phyloP scores from a whole-genome alignment of 495 filamentous ascomycete genomes.

The Penicillium lagena region DNA sequence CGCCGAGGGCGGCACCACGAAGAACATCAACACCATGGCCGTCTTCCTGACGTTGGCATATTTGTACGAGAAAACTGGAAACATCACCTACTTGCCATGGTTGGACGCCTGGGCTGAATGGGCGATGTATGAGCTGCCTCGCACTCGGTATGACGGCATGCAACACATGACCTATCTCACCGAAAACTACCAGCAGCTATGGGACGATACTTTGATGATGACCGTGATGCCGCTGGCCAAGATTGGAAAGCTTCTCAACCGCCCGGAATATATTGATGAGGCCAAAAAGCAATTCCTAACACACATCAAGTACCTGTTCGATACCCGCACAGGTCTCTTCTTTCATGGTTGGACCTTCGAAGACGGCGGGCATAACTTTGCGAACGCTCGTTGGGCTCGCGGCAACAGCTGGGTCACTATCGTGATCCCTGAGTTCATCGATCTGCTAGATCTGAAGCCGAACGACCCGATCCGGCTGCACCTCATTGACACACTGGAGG shows the following conservation, averaged over 20 bases:
- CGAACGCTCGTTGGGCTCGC: conserved; percentile 60
- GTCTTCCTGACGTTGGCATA: conserved; percentile 60
- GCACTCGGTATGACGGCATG: conserved; percentile 66
- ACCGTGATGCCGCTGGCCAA: conserved; percentile 70
- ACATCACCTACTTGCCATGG: conserved; percentile 53
- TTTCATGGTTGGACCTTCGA: conserved; percentile 71
- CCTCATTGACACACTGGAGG: conserved; percentile 52
- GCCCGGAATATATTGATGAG: conserved; percentile 63
- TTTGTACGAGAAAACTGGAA: conserved; percentile 55
- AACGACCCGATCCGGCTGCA: conserved; percentile 55
- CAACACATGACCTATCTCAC: conserved; percentile 65
- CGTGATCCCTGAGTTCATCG: conserved; percentile 65
- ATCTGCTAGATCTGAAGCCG: conserved; percentile 51
- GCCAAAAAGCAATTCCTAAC: conserved; percentile 67
- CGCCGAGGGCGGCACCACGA: conserved; percentile 57
- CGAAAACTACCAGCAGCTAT: conserved; percentile 61
- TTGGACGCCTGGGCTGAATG: conserved; percentile 67
- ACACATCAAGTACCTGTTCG: conserved; percentile 67
- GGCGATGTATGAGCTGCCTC: conserved; percentile 64
- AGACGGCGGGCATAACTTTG: conserved; percentile 64
- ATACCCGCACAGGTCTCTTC: conserved; percentile 58
- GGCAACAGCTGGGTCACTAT: conserved; percentile 69
- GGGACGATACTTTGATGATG: conserved; percentile 82
- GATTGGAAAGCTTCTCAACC: conserved; percentile 58
- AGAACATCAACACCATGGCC: conserved; percentile 75